These are phyloP conservation scores for Mycena galericulata DNA, from an alignment of 768 basidiomycete species.

Conservation along the genomic window DNA sequence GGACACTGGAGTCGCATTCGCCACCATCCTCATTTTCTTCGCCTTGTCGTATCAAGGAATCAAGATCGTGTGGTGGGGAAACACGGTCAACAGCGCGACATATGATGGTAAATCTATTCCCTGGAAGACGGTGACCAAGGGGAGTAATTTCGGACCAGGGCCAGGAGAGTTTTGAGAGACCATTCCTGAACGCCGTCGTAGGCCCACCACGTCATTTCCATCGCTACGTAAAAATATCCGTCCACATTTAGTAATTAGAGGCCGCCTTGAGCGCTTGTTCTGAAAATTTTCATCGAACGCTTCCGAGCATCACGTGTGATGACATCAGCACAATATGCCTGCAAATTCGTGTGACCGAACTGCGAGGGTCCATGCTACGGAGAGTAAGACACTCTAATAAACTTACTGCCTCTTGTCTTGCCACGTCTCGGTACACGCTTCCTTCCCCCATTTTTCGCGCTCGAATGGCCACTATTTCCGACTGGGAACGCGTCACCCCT, in stretches of 20 bases:
- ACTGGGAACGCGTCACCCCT: constrained; percentile 52
- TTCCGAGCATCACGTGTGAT: too few relatives aligned
- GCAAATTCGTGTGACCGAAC: neutral
- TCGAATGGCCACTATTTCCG: constrained; percentile 36
- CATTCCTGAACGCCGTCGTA: too few relatives aligned
- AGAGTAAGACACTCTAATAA: neutral
- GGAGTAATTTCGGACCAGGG: constrained; percentile 13
- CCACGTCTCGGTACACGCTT: constrained; percentile 11
- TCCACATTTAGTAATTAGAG: too few relatives aligned
- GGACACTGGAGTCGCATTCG: constrained; percentile 18
- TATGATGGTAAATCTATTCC: constrained; percentile 13
- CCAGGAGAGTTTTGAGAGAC: constrained; percentile 22
- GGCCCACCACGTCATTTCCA: too few relatives aligned
- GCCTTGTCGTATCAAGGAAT: constrained; percentile 17
- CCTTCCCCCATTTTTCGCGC: constrained; percentile 18
- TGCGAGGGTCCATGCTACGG: constrained; percentile 19
- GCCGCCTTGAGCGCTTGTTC: too few relatives aligned
- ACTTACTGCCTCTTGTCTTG: constrained; percentile 21
- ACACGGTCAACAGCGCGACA: constrained; percentile 10
- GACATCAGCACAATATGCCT: too few relatives aligned
- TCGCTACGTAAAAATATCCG: too few relatives aligned
- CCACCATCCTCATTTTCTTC: constrained; percentile 21
- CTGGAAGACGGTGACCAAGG: constrained; percentile 10
- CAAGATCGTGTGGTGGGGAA: constrained; percentile 20
- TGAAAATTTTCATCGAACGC: too few relatives aligned